These are phyloP conservation scores for Pyrenophora teres DNA, from an alignment of 2,329 filamentous ascomycete genomes.

Conservation along the genomic window DNA sequence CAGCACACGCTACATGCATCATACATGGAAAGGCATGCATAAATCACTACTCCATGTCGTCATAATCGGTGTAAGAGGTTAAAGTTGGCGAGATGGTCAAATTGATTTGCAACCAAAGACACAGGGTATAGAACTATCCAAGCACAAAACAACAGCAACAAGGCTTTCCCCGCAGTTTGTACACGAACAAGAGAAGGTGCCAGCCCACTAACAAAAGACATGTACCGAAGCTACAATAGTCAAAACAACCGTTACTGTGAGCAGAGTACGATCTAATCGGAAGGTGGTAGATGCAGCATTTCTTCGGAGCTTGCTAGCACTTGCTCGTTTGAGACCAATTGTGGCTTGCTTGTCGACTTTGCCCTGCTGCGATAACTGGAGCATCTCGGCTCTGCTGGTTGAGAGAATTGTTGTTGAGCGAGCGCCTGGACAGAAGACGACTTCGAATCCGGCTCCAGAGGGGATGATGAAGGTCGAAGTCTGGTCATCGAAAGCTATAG, in stretches of 20 bases:
- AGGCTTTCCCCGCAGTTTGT: neutral
- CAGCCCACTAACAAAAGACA: neutral
- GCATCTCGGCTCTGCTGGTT: constrained; percentile 43
- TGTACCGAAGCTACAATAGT: neutral
- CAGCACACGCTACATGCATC: neutral
- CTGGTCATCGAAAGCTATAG: constrained; percentile 61
- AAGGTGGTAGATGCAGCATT: constrained; percentile 16
- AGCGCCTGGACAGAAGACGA: constrained; percentile 74
- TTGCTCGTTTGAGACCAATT: constrained; percentile 21
- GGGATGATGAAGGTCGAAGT: constrained; percentile 63
- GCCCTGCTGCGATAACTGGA: constrained; percentile 39
- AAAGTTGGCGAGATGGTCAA: neutral
- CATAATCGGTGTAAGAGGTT: neutral
- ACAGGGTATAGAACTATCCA: constrained; percentile 18
- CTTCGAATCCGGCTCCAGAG: constrained; percentile 74
- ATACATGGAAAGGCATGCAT: too few species aligned
- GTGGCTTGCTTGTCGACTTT: constrained; percentile 35
- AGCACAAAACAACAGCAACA: constrained; percentile 5
- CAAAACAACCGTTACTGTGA: constrained; percentile 15
- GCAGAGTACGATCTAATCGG: constrained; percentile 8
- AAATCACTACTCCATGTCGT: neutral
- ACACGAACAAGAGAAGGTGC: neutral
- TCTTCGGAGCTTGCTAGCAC: constrained; percentile 23
- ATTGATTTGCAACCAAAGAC: neutral
- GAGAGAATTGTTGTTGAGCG: constrained; percentile 56